Percentiles rank a stretch among this genome's conserved stretches.
Conservation (phyloP, 768 basidiomycete genomes). For the Boletus tomentosulus region DNA sequence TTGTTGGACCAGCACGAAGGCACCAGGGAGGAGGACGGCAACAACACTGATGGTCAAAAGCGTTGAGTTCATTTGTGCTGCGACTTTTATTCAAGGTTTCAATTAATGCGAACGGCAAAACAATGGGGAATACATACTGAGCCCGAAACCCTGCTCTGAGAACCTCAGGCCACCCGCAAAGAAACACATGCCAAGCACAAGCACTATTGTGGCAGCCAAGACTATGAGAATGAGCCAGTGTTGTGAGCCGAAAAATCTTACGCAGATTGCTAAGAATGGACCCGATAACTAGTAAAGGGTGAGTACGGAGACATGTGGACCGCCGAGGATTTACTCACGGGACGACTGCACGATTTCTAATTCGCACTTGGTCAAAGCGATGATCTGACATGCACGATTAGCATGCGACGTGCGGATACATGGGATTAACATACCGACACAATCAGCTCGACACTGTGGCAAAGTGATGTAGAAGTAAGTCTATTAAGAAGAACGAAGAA, state of each 20-base stretch:
- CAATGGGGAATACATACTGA: conserved; percentile 41
- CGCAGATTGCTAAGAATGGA: conserved; percentile 76
- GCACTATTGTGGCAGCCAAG: conserved; percentile 40
- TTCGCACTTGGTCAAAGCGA: conserved; percentile 79
- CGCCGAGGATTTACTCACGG: conserved; percentile 39
- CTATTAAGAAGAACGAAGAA: neutral
- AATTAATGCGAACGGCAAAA: neutral
- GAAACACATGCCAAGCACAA: conserved; percentile 83
- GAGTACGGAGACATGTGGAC: neutral
- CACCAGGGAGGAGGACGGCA: conserved; percentile 73
- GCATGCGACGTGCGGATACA: neutral
- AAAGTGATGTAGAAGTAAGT: neutral
- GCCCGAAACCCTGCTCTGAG: conserved; percentile 74
- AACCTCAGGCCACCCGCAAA: conserved; percentile 76
- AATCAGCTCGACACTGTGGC: conserved; percentile 51
- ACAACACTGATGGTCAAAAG: conserved; percentile 73
- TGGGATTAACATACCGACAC: conserved; percentile 50
- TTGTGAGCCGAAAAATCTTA: conserved; percentile 26
- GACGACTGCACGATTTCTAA: conserved; percentile 77
- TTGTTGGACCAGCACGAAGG: conserved; percentile 62
- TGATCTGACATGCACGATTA: conserved; percentile 45
- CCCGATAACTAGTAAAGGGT: conserved; percentile 58
- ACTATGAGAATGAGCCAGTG: neutral
- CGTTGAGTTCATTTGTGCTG: conserved; percentile 71
- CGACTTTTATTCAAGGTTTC: conserved; percentile 39